phyloP scores from a whole-genome alignment of 2,329 filamentous ascomycete species.

The Raffaelea deltoideospora region DNA sequence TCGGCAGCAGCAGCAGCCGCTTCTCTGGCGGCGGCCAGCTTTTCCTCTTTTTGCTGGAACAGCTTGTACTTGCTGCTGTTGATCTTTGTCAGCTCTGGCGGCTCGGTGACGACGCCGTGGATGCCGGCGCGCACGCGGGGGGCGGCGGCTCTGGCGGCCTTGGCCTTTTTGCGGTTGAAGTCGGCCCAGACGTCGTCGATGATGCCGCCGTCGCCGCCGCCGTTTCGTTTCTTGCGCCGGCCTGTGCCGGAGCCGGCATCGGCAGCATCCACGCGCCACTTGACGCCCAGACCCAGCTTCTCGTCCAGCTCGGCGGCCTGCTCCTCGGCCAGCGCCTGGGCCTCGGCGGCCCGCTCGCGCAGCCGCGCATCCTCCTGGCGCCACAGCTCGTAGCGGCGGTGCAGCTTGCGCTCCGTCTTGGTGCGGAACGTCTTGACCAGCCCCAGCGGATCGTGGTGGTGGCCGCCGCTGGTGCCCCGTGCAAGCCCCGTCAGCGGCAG shows the following conservation, averaged over 20 bases:
- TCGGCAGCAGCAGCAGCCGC: too few relatives aligned
- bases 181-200: slow-evolving; percentile 61
- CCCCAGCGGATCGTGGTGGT: slow-evolving; percentile 49
- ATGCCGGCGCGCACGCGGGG: slow-evolving; percentile 21
- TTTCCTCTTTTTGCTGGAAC: slow-evolving; percentile 14
- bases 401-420: slow-evolving; percentile 72
- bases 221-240: background rate
- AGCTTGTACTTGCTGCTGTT: slow-evolving; percentile 49
- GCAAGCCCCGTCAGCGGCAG: slow-evolving; percentile 61
- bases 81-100: slow-evolving; percentile 54
- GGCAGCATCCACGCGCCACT: slow-evolving; percentile 25
- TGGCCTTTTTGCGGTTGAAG: slow-evolving; percentile 50
- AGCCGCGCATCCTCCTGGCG: slow-evolving; percentile 49
- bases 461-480: slow-evolving; percentile 43
- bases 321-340: slow-evolving; percentile 48
- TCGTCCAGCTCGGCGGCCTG: slow-evolving; percentile 45
- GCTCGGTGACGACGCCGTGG: slow-evolving; percentile 54
- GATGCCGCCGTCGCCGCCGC: slow-evolving; percentile 19
- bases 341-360: slow-evolving; percentile 49
- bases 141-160: too few relatives aligned
- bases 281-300: slow-evolving; percentile 31
- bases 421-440: slow-evolving; percentile 52
- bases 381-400: slow-evolving; percentile 68
- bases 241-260: background rate
- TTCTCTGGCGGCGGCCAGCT: background rate